phyloP scores from a whole-genome alignment of 805 yeast genomes.

The Nakazawaea siamensis region DNA sequence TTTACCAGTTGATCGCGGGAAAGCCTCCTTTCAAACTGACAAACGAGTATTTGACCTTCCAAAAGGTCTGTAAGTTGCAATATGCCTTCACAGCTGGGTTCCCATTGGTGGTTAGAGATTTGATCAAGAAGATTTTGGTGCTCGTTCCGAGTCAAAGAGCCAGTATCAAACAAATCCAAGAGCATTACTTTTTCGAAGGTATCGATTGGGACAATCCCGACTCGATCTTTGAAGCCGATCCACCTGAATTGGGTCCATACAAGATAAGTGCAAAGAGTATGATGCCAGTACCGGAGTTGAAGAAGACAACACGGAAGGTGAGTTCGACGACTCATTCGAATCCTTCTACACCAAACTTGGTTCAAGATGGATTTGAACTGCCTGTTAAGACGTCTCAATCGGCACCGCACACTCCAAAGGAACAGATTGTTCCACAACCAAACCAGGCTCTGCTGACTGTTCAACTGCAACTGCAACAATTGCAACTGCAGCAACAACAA shows the following conservation, averaged over 20 bases:
- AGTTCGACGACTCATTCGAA: background rate
- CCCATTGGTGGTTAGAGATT: conserved; percentile 64
- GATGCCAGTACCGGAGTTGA: conserved; percentile 60
- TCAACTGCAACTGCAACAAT: too few species aligned
- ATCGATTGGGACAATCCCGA: conserved; percentile 46
- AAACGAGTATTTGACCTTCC: conserved; percentile 75
- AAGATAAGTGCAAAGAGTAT: conserved; percentile 70
- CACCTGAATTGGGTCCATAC: conserved; percentile 66
- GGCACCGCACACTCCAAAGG: conserved; percentile 4
- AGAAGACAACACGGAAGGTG: conserved; percentile 9
- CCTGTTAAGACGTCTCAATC: conserved; percentile 2
- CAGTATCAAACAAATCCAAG: conserved; percentile 46
- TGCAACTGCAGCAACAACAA: background rate
- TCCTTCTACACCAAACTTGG: background rate
- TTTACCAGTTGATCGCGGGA: conserved; percentile 58
- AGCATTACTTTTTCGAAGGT: conserved; percentile 54
- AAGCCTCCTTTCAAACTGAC: conserved; percentile 78
- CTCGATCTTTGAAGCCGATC: conserved; percentile 47
- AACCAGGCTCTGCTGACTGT: too few species aligned
- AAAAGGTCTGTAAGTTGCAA: conserved; percentile 71
- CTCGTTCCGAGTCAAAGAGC: conserved; percentile 58
- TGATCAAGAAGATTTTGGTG: conserved; percentile 60
- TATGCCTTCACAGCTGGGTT: conserved; percentile 83
- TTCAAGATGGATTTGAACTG: conserved; percentile 1
- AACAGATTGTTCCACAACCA: background rate